Percentiles rank a stretch among this genome's conserved stretches.
Conservation (phyloP, 1,139 yeast genomes). For the Saccharomyces hybrid region DNA sequence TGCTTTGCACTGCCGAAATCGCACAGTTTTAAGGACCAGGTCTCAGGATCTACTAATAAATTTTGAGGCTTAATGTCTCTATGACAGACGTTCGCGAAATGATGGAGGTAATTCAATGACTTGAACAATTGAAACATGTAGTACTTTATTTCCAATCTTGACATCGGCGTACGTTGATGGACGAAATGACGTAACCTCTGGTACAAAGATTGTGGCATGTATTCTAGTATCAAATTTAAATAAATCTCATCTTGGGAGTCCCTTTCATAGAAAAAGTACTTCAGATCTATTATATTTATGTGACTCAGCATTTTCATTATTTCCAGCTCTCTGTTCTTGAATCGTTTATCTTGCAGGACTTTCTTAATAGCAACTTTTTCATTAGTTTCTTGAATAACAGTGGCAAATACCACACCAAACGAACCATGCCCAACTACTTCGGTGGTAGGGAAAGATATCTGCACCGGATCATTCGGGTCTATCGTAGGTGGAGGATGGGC, state of each 20-base stretch:
- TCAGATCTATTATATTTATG: constrained; percentile 79
- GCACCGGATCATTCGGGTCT: constrained; percentile 23
- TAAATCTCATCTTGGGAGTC: constrained; percentile 50
- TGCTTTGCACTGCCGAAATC: constrained; percentile 99
- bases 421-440: constrained; percentile 96
- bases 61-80: constrained; percentile 97
- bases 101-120: constrained; percentile 86
- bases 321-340: constrained; percentile 92
- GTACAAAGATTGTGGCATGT: constrained; percentile 89
- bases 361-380: constrained; percentile 87
- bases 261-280: constrained; percentile 81
- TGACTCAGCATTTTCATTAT: constrained; percentile 85
- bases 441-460: constrained; percentile 33
- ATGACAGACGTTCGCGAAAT: constrained; percentile 81
- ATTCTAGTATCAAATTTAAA: constrained; percentile 82
- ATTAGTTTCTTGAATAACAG: constrained; percentile 66
- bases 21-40: constrained; percentile 81
- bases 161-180: constrained; percentile 70
- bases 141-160: constrained; percentile 78
- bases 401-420: constrained; percentile 92
- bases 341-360: constrained; percentile 89
- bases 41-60: constrained; percentile 75
- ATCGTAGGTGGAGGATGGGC: constrained; percentile 18
- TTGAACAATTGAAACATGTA: constrained; percentile 89
- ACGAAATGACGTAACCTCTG: constrained; percentile 84